phyloP scores from a whole-genome alignment of 2,329 filamentous ascomycete species.

The Aureobasidium vineae region DNA sequence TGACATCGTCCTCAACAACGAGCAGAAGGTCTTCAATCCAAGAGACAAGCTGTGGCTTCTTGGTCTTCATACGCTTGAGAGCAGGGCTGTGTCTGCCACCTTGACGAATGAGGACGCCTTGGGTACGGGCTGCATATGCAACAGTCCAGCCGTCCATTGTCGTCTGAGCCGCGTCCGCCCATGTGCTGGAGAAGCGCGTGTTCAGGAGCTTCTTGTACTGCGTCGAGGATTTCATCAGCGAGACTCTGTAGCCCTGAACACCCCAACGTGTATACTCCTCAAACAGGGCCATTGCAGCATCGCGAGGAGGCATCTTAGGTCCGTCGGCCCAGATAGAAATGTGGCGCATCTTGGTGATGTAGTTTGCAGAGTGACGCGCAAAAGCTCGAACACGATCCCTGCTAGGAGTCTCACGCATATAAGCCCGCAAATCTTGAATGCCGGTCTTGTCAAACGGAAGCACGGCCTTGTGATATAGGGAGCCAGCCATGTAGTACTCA shows the following conservation, averaged over 20 bases:
- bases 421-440: background rate
- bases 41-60: background rate
- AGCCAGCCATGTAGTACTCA: background rate
- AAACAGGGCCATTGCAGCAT: background rate
- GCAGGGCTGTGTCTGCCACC: background rate
- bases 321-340: background rate
- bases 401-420: conserved; percentile 4
- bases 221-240: background rate
- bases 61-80: background rate
- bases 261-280: background rate
- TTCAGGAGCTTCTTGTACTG: background rate
- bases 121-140: background rate
- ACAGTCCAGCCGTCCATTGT: background rate
- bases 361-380: background rate
- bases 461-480: background rate
- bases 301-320: conserved; percentile 2
- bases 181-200: background rate
- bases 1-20: background rate
- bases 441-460: background rate
- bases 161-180: background rate
- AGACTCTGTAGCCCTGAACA: background rate
- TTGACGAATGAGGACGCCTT: background rate
- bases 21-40: background rate
- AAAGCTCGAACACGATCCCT: background rate
- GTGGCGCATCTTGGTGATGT: background rate